Evolutionary conservation across 2,329 filamentous ascomycete genomes (phyloP).

Genomic region (Bertia moriformis): DNA sequence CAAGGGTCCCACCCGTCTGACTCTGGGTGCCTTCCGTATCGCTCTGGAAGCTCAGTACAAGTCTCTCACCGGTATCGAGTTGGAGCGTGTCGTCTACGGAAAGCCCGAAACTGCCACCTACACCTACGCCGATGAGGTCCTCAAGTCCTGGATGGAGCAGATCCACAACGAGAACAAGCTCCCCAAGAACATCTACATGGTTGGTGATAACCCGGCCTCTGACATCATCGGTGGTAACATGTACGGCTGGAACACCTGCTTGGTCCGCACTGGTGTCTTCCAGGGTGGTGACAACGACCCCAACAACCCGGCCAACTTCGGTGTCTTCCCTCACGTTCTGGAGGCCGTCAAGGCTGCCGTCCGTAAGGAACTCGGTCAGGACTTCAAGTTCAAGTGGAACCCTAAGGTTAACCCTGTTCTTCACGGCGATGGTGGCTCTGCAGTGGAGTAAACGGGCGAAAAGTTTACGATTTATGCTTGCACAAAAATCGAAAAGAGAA

Average conservation of each 20-base stretch:
- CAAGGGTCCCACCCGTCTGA: conserved; percentile 49
- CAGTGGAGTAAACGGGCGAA: conserved; percentile 41
- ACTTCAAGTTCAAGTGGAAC: conserved; percentile 62
- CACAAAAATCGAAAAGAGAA: too few species aligned
- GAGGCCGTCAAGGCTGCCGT: conserved; percentile 57
- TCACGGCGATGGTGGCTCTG: conserved; percentile 33
- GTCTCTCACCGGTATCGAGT: conserved; percentile 51
- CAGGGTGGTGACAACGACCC: conserved; percentile 64
- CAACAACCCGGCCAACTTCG: conserved; percentile 64
- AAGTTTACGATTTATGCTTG: too few species aligned
- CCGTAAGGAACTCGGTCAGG: conserved; percentile 54
- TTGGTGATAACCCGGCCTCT: conserved; percentile 61
- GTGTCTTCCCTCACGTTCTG: conserved; percentile 60
- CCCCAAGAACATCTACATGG: conserved; percentile 61
- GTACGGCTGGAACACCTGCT: conserved; percentile 70
- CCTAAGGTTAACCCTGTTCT: conserved; percentile 57
- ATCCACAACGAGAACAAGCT: conserved; percentile 60
- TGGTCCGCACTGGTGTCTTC: conserved; percentile 67
- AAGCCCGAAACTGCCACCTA: conserved; percentile 65
- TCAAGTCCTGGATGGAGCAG: conserved; percentile 61
- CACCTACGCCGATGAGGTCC: conserved; percentile 63
- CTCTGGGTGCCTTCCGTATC: conserved; percentile 63
- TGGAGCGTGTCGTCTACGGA: conserved; percentile 64
- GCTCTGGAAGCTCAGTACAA: conserved; percentile 62
- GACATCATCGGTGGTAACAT: conserved; percentile 67